These are phyloP conservation scores for Pyrus hybrid DNA, from an alignment of 331 rosid genomes.

Conservation along the genomic window DNA sequence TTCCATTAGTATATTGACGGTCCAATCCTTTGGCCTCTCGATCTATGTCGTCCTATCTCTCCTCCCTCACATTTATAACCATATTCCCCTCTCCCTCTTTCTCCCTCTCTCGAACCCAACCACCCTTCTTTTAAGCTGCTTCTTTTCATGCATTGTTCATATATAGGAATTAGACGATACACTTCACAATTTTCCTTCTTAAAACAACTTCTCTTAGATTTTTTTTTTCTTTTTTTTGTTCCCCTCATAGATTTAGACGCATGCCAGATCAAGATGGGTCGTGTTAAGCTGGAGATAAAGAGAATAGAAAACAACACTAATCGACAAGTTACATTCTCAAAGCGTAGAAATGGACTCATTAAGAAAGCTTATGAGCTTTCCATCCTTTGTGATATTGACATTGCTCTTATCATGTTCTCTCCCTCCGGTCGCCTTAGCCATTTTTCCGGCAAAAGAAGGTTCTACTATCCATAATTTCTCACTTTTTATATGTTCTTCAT, in stretches of 20 bases:
- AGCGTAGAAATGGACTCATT: conserved; percentile 80
- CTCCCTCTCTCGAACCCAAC: conserved; percentile 35
- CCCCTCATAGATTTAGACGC: neutral
- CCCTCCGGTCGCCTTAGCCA: conserved; percentile 57
- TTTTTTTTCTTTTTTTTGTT: neutral
- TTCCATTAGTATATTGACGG: neutral
- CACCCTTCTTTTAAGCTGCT: conserved; percentile 44
- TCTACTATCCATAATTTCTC: neutral
- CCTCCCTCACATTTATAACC: conserved; percentile 46
- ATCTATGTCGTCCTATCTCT: conserved; percentile 9
- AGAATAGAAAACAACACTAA: conserved; percentile 67
- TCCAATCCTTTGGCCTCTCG: conserved; percentile 32
- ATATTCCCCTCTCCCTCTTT: conserved; percentile 36
- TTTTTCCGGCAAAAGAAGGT: conserved; percentile 70
- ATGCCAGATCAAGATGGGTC: conserved; percentile 51
- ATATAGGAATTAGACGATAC: neutral
- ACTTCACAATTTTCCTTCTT: neutral
- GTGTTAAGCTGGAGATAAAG: conserved; percentile 78
- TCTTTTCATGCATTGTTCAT: conserved; percentile 27
- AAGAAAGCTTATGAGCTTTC: conserved; percentile 83
- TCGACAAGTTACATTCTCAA: conserved; percentile 78
- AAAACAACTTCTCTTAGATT: neutral
- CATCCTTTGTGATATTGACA: conserved; percentile 72
- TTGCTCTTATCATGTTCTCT: conserved; percentile 81
- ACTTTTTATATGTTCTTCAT: neutral